These are phyloP conservation scores for Rhizopogon vesiculosus DNA, from an alignment of 768 basidiomycete genomes.

Conservation along the genomic window DNA sequence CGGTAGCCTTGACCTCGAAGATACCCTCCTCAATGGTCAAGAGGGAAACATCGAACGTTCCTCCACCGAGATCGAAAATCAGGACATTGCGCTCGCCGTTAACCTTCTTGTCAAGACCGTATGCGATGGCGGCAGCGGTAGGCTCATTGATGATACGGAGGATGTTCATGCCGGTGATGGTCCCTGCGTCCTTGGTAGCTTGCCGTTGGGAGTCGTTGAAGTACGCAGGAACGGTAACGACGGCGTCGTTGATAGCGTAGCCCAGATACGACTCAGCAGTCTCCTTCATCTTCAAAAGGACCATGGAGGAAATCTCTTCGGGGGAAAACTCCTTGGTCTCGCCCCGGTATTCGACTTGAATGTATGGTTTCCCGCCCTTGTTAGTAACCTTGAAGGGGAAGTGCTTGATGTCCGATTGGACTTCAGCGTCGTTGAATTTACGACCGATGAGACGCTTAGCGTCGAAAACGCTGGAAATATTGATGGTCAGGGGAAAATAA, in stretches of 20 bases:
- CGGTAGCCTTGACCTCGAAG: conserved; percentile 97
- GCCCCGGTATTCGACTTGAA: conserved; percentile 87
- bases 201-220: conserved; percentile 99
- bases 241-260: conserved; percentile 77
- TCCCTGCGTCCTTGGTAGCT: conserved; percentile 97
- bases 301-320: conserved; percentile 98
- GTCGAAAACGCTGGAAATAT: conserved; percentile 75
- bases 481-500: conserved; percentile 6
- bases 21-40: conserved; percentile 96
- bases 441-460: conserved; percentile 98
- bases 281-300: conserved; percentile 98
- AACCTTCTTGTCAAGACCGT: conserved; percentile 96
- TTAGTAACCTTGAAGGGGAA: conserved; percentile 92
- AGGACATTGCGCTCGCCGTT: conserved; percentile 89
- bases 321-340: conserved; percentile 95
- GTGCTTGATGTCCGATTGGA: conserved; percentile 81
- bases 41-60: conserved; percentile 97
- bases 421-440: conserved; percentile 82
- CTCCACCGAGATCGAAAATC: conserved; percentile 98
- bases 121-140: conserved; percentile 96
- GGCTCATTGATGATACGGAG: conserved; percentile 99
- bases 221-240: conserved; percentile 95
- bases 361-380: conserved; percentile 85
- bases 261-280: conserved; percentile 96
- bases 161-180: conserved; percentile 90